Percentiles rank a stretch among this genome's conserved stretches.
Evolutionary conservation across 2,329 filamentous ascomycete genomes (phyloP).

Genomic region (Scedosporium apiospermum): DNA sequence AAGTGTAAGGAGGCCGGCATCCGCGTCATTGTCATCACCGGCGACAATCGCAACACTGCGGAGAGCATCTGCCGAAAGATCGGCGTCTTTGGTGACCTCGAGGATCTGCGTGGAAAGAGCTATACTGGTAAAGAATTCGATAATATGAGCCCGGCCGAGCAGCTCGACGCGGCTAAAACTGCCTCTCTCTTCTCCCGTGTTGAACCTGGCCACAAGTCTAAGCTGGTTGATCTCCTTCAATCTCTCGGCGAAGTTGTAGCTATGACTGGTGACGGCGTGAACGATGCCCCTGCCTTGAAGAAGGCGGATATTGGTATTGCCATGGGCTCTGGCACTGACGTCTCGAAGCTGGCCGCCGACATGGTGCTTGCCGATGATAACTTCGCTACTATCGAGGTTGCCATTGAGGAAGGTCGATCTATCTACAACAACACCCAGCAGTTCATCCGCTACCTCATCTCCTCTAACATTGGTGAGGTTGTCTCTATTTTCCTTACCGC

Average conservation of each 20-base stretch:
- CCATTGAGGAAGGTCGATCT: constrained; percentile 91
- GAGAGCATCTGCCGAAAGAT: constrained; percentile 98
- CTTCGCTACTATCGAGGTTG: constrained; percentile 93
- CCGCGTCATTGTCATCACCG: constrained; percentile 94
- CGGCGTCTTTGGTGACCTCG: constrained; percentile 74
- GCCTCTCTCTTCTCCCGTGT: constrained; percentile 94
- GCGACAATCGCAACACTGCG: constrained; percentile 94
- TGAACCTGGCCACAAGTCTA: constrained; percentile 94
- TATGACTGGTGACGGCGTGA: constrained; percentile 98
- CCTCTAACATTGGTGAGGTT: constrained; percentile 97
- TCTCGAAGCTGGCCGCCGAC: constrained; percentile 90
- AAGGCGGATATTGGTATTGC: constrained; percentile 98
- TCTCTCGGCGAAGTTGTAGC: constrained; percentile 89
- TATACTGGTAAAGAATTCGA: constrained; percentile 95
- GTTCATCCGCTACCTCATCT: constrained; percentile 98
- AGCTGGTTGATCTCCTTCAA: constrained; percentile 91
- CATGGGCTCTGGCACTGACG: constrained; percentile 96
- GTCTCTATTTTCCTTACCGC: constrained; percentile 98
- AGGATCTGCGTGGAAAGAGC: constrained; percentile 84
- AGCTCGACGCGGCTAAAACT: constrained; percentile 73
- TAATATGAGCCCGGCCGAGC: constrained; percentile 64
- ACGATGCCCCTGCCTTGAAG: constrained; percentile 94
- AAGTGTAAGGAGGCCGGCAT: constrained; percentile 92
- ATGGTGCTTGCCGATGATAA: constrained; percentile 99
- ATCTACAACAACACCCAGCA: constrained; percentile 99